These are phyloP conservation scores for Euphorbia lathyris DNA, from an alignment of 345 rosid species.

Conservation along the genomic window DNA sequence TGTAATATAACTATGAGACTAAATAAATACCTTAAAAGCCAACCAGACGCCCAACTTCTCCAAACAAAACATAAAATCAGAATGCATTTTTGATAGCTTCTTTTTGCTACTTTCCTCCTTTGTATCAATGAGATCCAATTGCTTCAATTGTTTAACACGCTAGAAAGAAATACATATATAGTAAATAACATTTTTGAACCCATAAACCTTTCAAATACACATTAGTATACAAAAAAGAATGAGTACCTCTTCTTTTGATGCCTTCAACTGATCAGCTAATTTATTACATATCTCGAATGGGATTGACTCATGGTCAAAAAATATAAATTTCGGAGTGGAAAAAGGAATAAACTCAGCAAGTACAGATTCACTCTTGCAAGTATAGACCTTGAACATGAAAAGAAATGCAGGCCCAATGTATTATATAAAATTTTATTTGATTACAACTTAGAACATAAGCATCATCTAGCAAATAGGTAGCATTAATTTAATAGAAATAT, in stretches of 20 bases:
- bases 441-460: background rate
- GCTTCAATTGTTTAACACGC: conserved; percentile 43
- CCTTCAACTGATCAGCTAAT: conserved; percentile 30
- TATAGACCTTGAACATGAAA: conserved; percentile 56
- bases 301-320: conserved; percentile 33
- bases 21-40: conserved; percentile 63
- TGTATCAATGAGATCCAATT: conserved; percentile 36
- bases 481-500: conserved; percentile 1
- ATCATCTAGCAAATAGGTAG: background rate
- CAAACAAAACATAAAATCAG: conserved; percentile 52
- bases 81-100: conserved; percentile 41
- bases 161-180: conserved; percentile 28
- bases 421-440: background rate
- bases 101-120: conserved; percentile 32
- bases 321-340: conserved; percentile 54
- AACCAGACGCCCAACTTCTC: conserved; percentile 72
- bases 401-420: conserved; percentile 6
- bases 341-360: conserved; percentile 57
- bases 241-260: conserved; percentile 46
- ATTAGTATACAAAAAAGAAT: background rate
- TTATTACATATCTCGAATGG: conserved; percentile 23
- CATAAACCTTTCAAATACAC: background rate
- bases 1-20: background rate
- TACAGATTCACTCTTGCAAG: conserved; percentile 57
- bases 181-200: conserved; percentile 11